These are phyloP conservation scores for Choiromyces venosus DNA, from an alignment of 495 filamentous ascomycete species.

Conservation along the genomic window DNA sequence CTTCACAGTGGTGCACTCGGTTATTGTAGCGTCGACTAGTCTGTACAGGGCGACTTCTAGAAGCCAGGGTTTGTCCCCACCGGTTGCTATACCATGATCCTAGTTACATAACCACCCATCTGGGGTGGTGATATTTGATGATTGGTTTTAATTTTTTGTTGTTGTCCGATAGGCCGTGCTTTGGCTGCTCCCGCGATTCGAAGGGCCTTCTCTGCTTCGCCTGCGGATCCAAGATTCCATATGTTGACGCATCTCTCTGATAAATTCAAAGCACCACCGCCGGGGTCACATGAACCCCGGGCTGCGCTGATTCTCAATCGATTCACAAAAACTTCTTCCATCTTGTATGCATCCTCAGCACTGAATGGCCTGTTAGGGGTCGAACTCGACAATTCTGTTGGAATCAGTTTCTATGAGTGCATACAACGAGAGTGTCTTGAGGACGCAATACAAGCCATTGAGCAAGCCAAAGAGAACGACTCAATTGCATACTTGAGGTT, in stretches of 20 bases:
- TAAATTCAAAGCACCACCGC: constrained; percentile 66
- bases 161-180: constrained; percentile 58
- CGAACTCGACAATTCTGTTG: constrained; percentile 57
- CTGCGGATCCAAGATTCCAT: constrained; percentile 79
- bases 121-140: neutral
- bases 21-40: constrained; percentile 77
- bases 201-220: constrained; percentile 72
- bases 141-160: constrained; percentile 14
- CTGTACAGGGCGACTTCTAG: constrained; percentile 65
- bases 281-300: constrained; percentile 65
- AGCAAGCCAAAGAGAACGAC: constrained; percentile 85
- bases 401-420: constrained; percentile 74
- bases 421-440: constrained; percentile 69
- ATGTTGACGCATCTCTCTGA: constrained; percentile 80
- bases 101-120: constrained; percentile 7
- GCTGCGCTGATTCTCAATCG: constrained; percentile 83
- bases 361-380: constrained; percentile 68
- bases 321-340: constrained; percentile 73
- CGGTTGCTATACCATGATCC: neutral
- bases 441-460: constrained; percentile 70
- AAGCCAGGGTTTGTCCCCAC: constrained; percentile 63
- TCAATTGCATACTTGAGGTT: constrained; percentile 93
- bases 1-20: constrained; percentile 82
- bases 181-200: constrained; percentile 74
- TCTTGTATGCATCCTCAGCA: constrained; percentile 81